These are phyloP conservation scores for Papilionanthe hybrid DNA, from an alignment of 116 monocot genomes.

Conservation along the genomic window DNA sequence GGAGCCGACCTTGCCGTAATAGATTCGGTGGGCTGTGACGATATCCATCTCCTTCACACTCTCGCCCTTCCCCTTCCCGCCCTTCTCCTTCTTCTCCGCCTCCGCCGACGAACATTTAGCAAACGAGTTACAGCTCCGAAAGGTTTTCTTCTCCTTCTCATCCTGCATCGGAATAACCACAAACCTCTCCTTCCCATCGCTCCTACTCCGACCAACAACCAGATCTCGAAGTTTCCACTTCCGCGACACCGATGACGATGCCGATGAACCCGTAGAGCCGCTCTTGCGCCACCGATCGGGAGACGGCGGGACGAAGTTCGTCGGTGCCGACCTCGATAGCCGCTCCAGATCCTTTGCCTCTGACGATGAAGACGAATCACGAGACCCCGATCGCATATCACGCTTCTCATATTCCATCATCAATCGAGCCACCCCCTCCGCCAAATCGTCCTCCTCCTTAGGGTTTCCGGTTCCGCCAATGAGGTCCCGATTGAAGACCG, in stretches of 20 bases:
- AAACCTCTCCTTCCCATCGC: conserved; percentile 43
- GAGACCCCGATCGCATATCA: conserved; percentile 15
- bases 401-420: not conserved
- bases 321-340: not conserved
- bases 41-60: conserved; percentile 23
- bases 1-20: conserved; percentile 10
- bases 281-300: conserved; percentile 24
- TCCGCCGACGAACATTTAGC: conserved; percentile 1
- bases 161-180: conserved; percentile 16
- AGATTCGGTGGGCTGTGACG: conserved; percentile 33
- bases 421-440: not conserved
- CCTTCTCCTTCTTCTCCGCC: conserved; percentile 3
- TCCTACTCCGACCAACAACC: conserved; percentile 47
- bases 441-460: not conserved
- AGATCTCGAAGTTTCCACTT: conserved; percentile 33
- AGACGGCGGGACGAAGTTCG: conserved; percentile 10
- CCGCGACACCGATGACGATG: conserved; percentile 11
- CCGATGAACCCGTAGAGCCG: conserved; percentile 28
- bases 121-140: not conserved
- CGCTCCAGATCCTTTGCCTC: conserved; percentile 35
- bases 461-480: not conserved
- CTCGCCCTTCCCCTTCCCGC: conserved; percentile 8
- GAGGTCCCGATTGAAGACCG: conserved; percentile 26
- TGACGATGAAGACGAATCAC: conserved; percentile 17
- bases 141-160: not conserved